Conservation (phyloP, 164 flowering plant species). For the Magnolia kwangsiensis region DNA sequence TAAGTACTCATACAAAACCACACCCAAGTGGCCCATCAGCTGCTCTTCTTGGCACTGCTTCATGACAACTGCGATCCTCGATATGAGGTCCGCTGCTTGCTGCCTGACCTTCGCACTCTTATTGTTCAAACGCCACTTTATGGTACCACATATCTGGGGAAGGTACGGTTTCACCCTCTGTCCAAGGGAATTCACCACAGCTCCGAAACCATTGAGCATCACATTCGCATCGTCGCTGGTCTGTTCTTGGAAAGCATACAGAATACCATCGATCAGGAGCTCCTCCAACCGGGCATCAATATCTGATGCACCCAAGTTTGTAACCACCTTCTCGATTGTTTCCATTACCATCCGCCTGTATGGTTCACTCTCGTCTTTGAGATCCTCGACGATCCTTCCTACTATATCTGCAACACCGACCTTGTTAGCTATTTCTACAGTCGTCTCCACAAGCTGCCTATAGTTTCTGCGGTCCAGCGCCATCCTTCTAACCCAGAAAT, state of each 20-base stretch:
- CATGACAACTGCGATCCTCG: constrained; percentile 97
- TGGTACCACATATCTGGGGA: constrained; percentile 98
- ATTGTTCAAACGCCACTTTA: constrained; percentile 96
- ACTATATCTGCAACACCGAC: constrained; percentile 97
- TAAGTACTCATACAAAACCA: constrained; percentile 88
- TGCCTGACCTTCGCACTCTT: constrained; percentile 99
- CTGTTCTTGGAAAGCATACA: constrained; percentile 99
- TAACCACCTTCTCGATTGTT: constrained; percentile 94
- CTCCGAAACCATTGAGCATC: constrained; percentile 99
- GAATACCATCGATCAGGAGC: constrained; percentile 90
- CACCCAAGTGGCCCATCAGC: constrained; percentile 98
- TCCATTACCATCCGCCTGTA: constrained; percentile 99
- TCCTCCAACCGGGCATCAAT: constrained; percentile 94
- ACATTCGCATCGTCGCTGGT: constrained; percentile 99
- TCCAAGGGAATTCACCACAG: constrained; percentile 94
- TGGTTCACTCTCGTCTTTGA: constrained; percentile 99
- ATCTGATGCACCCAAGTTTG: constrained; percentile 93
- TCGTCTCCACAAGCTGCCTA: constrained; percentile 92
- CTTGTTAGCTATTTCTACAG: constrained; percentile 95
- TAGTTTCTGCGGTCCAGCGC: constrained; percentile 95
- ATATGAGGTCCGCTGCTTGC: constrained; percentile 98
- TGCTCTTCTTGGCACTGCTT: constrained; percentile 99
- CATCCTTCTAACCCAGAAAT: constrained; percentile 99
- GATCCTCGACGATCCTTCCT: constrained; percentile 93
- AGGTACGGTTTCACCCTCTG: constrained; percentile 95